phyloP scores from a whole-genome alignment of 2,329 filamentous ascomycete genomes.

The Cladosporium oxysporum region DNA sequence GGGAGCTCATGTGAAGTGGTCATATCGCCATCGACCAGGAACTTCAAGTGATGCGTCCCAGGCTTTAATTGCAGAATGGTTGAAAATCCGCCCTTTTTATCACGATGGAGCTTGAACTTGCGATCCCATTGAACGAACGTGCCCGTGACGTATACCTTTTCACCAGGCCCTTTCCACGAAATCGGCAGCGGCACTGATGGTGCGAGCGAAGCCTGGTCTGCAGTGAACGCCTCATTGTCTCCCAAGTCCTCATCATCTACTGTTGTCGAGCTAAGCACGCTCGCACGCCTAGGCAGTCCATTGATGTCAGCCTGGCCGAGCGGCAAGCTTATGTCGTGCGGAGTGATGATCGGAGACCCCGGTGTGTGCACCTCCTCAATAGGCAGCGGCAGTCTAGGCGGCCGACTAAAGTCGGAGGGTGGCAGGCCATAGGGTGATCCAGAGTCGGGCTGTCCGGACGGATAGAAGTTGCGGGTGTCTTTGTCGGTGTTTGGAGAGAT shows the following conservation, averaged over 20 bases:
- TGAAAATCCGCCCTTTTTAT: conserved; percentile 59
- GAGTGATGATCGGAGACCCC: conserved; percentile 82
- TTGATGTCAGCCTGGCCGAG: conserved; percentile 47
- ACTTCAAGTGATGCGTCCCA: conserved; percentile 95
- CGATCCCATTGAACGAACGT: conserved; percentile 97
- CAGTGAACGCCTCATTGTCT: conserved; percentile 68
- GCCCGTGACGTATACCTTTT: conserved; percentile 93
- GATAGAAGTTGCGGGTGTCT: conserved; percentile 24
- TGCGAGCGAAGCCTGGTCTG: conserved; percentile 58
- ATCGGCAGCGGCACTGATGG: conserved; percentile 81
- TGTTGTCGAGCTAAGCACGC: conserved; percentile 57
- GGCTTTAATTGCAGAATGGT: conserved; percentile 81
- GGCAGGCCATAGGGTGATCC: conserved; percentile 40
- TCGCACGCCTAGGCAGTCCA: conserved; percentile 54
- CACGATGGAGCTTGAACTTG: conserved; percentile 80
- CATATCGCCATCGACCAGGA: conserved; percentile 93
- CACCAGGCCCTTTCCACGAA: conserved; percentile 76
- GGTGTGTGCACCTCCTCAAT: conserved; percentile 90
- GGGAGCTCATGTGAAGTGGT: conserved; percentile 82
- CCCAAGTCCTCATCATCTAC: conserved; percentile 72
- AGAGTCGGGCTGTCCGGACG: conserved; percentile 26
- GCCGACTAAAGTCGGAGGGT: conserved; percentile 59
- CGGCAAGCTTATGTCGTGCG: conserved; percentile 61
- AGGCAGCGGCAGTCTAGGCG: conserved; percentile 84
- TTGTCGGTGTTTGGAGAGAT: neutral